Conservation (phyloP, 108 stramenopile genomes). For the Conticribra weissflogii region DNA sequence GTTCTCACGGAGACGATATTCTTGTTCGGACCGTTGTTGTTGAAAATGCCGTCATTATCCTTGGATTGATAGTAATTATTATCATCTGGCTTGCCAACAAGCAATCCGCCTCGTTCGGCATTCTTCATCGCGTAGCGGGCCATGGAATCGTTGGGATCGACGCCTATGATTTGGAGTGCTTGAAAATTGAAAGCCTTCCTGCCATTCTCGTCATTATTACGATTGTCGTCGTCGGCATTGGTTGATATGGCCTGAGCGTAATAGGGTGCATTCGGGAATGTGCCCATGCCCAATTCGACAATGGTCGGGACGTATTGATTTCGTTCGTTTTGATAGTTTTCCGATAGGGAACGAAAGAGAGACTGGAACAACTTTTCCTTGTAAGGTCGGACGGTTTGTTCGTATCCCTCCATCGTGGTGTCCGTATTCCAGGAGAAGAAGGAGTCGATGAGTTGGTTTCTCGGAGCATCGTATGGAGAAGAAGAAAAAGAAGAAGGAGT, state of each 20-base stretch:
- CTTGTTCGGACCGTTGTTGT: too few species aligned
- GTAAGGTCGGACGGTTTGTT: constrained; percentile 44
- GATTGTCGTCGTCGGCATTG: too few species aligned
- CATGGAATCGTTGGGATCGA: constrained; percentile 65
- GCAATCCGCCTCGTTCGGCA: constrained; percentile 30
- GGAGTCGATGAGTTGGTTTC: constrained; percentile 27
- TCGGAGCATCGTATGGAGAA: constrained; percentile 23
- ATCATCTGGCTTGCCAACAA: too few species aligned
- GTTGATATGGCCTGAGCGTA: constrained; percentile 38
- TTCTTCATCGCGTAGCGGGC: constrained; percentile 49
- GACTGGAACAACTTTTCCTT: constrained; percentile 46
- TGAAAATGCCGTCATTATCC: too few species aligned
- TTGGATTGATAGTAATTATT: too few species aligned
- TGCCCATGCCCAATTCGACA: constrained; percentile 62
- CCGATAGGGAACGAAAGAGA: constrained; percentile 39
- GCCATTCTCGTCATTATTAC: too few species aligned
- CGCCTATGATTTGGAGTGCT: constrained; percentile 53
- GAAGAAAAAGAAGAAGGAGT: constrained; percentile 13
- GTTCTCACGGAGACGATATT: constrained; percentile 36
- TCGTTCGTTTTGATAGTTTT: not conserved
- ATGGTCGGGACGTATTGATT: constrained; percentile 30
- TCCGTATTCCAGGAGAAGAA: constrained; percentile 50
- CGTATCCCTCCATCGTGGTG: constrained; percentile 53
- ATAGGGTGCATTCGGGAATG: constrained; percentile 64
- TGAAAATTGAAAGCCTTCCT: not conserved